Evolutionary conservation across 2,329 filamentous ascomycete species (phyloP).

Genomic region (Clonostachys byssicola): DNA sequence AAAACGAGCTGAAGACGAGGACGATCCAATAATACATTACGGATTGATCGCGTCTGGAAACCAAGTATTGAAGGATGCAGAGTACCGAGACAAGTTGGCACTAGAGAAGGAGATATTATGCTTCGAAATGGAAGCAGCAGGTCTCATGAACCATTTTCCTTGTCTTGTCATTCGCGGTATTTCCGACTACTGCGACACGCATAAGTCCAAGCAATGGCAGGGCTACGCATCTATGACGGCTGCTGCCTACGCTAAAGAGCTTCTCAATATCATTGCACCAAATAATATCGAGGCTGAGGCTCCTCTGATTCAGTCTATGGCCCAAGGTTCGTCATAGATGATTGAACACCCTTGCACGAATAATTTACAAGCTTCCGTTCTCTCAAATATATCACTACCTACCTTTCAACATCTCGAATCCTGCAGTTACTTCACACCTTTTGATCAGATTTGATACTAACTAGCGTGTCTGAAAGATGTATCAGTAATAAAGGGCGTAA

Average conservation of each 20-base stretch:
- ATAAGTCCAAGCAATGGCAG: constrained; percentile 19
- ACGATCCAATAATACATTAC: constrained; percentile 1
- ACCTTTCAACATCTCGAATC: too few relatives aligned
- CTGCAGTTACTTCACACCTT: too few relatives aligned
- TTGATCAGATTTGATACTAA: too few relatives aligned
- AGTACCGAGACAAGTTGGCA: neutral
- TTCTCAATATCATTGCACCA: constrained; percentile 2
- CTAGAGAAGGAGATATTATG: neutral
- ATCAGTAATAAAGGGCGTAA: too few relatives aligned
- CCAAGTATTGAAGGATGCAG: constrained; percentile 1
- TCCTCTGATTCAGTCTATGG: too few relatives aligned
- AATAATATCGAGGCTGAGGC: neutral
- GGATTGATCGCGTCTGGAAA: constrained; percentile 7
- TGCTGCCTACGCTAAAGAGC: constrained; percentile 15
- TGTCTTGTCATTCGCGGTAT: constrained; percentile 23
- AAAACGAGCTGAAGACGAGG: neutral
- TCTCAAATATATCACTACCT: too few relatives aligned
- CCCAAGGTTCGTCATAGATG: too few relatives aligned
- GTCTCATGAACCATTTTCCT: constrained; percentile 10
- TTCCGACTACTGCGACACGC: constrained; percentile 23
- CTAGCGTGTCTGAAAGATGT: too few relatives aligned
- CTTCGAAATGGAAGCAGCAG: constrained; percentile 4
- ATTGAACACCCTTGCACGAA: too few relatives aligned
- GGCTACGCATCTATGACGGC: constrained; percentile 15
- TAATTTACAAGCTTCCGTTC: too few relatives aligned